Percentiles rank a stretch among this genome's conserved stretches.
Evolutionary conservation across 441 rosid genomes (phyloP).

Genomic region (Populus hybrid): DNA sequence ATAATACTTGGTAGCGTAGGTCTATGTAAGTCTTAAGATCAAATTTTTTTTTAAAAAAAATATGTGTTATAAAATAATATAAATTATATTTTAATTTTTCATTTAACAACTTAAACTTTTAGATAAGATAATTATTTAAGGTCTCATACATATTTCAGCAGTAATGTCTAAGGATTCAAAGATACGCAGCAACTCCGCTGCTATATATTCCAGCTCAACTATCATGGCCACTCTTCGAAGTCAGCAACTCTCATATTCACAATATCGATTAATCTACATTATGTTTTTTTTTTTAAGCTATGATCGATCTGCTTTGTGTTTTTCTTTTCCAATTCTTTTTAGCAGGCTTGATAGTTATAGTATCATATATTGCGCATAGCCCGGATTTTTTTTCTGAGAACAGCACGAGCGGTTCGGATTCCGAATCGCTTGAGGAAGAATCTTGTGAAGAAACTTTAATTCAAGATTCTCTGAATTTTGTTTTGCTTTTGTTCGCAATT

Average conservation of each 20-base stretch:
- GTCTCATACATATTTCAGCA: neutral
- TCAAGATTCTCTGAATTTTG: neutral
- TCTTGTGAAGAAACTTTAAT: neutral
- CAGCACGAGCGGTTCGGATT: neutral
- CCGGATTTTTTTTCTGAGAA: neutral
- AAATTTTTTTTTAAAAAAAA: too few relatives aligned
- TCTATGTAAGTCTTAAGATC: fast-evolving
- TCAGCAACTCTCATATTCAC: neutral
- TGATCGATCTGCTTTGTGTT: neutral
- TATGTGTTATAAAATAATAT: too few relatives aligned
- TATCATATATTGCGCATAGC: neutral
- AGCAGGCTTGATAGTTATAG: neutral
- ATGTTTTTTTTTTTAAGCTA: neutral
- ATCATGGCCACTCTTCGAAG: neutral
- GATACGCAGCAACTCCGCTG: neutral
- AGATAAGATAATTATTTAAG: fast-evolving
- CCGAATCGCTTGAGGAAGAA: neutral
- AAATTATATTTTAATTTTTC: fast-evolving
- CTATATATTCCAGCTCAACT: too few relatives aligned
- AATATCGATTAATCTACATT: constrained; percentile 18
- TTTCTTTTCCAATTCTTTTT: neutral
- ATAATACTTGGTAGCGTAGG: too few relatives aligned
- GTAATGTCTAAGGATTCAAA: neutral
- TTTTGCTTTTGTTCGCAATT: neutral
- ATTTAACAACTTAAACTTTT: too few relatives aligned